Percentiles rank a stretch among this genome's conserved stretches.
Conservation (phyloP, 805 yeast genomes). For the Starmerella sirachaensis region DNA sequence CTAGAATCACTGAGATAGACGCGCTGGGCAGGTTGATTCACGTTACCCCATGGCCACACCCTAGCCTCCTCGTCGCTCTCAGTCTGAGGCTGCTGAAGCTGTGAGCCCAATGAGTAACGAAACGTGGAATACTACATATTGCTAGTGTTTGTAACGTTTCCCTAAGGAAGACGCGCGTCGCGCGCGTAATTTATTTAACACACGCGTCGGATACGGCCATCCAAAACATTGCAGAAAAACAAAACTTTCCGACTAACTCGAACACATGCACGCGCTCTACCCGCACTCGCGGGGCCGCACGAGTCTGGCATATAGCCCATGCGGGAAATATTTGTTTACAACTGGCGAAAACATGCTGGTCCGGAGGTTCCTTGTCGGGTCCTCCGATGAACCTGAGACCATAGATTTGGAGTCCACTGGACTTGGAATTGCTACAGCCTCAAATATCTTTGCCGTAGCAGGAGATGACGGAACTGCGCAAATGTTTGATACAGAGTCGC, state of each 20-base stretch:
- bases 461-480: constrained; percentile 34
- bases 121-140: not conserved
- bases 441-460: constrained; percentile 31
- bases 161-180: too few relatives aligned
- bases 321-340: constrained; percentile 27
- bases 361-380: constrained; percentile 26
- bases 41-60: too few relatives aligned
- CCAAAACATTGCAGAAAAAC: too few relatives aligned
- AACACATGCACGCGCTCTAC: constrained; percentile 23
- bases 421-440: constrained; percentile 23
- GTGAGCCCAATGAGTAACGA: not conserved
- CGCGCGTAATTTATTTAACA: too few relatives aligned
- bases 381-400: constrained; percentile 27
- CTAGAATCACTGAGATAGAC: too few relatives aligned
- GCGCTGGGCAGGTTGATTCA: too few relatives aligned
- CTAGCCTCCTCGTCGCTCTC: too few relatives aligned
- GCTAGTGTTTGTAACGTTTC: too few relatives aligned
- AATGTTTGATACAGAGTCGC: constrained; percentile 24
- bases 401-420: constrained; percentile 24
- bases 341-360: constrained; percentile 29
- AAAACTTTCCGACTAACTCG: too few relatives aligned
- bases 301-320: constrained; percentile 26
- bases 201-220: too few relatives aligned
- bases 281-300: constrained; percentile 30
- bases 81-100: not conserved